Percentiles rank a stretch among this genome's conserved stretches.
Evolutionary conservation across 1,139 yeast genomes (phyloP).

Genomic region (Yamadazyma sp.): DNA sequence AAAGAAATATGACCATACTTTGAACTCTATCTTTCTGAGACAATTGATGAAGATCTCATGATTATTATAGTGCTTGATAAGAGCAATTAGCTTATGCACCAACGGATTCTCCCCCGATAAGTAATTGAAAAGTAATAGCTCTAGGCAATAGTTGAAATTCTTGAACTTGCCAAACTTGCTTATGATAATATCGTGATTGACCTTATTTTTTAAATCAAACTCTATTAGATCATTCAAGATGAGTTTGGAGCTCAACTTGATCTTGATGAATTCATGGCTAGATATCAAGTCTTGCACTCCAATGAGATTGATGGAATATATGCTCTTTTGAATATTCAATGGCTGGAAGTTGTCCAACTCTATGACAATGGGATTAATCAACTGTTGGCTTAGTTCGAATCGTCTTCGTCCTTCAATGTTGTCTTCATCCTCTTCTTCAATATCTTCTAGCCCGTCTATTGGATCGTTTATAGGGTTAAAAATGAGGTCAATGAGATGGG

Average conservation of each 20-base stretch:
- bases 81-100: slow-evolving; percentile 22
- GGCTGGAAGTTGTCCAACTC: slow-evolving; percentile 33
- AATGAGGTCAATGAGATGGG: slow-evolving; percentile 29
- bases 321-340: slow-evolving; percentile 19
- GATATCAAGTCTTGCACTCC: slow-evolving; percentile 33
- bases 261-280: slow-evolving; percentile 23
- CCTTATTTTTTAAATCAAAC: slow-evolving; percentile 31
- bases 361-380: slow-evolving; percentile 27
- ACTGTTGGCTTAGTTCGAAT: slow-evolving; percentile 10
- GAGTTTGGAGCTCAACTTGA: slow-evolving; percentile 30
- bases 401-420: background rate
- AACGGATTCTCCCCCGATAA: slow-evolving; percentile 22
- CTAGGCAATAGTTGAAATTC: slow-evolving; percentile 41
- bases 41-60: slow-evolving; percentile 43
- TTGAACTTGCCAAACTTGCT: slow-evolving; percentile 29
- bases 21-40: slow-evolving; percentile 43
- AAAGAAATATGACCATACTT: slow-evolving; percentile 42
- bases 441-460: slow-evolving; percentile 24
- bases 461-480: slow-evolving; percentile 18
- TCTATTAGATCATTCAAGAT: slow-evolving; percentile 41
- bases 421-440: slow-evolving; percentile 16
- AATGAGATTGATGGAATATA: slow-evolving; percentile 25
- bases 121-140: slow-evolving; percentile 37
- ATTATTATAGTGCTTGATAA: slow-evolving; percentile 29
- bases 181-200: slow-evolving; percentile 18